A percentile compares a stretch with the other conserved stretches of the same genome.
These are phyloP conservation scores for Pyrenophora teres DNA, from an alignment of 2,329 filamentous ascomycete species.

Conservation along the genomic window DNA sequence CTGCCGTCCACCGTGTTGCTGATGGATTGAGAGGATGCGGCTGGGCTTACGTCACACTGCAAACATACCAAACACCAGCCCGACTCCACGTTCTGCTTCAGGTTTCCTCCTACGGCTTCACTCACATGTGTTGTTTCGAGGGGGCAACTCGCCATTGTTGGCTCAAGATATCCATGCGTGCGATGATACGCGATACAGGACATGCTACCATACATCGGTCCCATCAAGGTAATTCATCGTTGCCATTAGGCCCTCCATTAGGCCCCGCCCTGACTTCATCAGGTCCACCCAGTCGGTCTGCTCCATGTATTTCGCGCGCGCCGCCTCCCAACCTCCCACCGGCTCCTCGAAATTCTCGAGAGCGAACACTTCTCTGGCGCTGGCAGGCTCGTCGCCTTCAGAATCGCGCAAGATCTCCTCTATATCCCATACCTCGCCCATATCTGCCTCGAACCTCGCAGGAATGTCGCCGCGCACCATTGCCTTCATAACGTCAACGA, in stretches of 20 bases:
- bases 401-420: neutral
- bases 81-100: too few relatives aligned
- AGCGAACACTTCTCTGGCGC: neutral
- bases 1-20: conserved; percentile 1
- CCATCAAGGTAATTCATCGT: neutral
- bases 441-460: neutral
- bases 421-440: conserved; percentile 1
- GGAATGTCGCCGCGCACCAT: conserved; percentile 1
- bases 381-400: neutral
- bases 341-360: neutral
- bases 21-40: neutral
- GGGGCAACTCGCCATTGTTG: too few relatives aligned
- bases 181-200: too few relatives aligned
- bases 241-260: too few relatives aligned
- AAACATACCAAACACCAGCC: conserved; percentile 1
- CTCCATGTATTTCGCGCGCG: neutral
- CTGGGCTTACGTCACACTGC: conserved; percentile 9
- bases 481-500: neutral
- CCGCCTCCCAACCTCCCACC: neutral
- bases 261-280: too few relatives aligned
- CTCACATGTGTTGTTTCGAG: too few relatives aligned
- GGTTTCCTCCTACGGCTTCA: too few relatives aligned
- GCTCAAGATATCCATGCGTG: too few relatives aligned
- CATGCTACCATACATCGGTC: too few relatives aligned
- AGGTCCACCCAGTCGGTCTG: neutral